Evolutionary conservation across 148 eudicot species (phyloP), one percentile per base, ranked within the genome.

Genomic region (Amaranthus hypochondriacus): DNA sequence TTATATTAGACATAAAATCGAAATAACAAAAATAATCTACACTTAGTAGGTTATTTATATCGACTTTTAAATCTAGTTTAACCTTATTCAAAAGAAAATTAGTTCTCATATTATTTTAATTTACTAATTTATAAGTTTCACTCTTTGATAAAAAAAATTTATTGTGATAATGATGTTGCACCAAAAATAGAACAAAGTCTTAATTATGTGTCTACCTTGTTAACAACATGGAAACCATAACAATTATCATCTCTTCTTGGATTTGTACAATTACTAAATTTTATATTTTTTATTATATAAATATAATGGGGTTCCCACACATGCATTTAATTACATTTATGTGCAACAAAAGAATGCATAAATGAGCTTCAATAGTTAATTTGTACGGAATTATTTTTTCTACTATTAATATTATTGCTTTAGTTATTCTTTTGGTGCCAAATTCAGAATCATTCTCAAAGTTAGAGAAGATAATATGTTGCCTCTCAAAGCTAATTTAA

Each of bases 401-500:
- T 59, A n/a, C 13, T 9, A 5, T 48, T 7, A 15, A 53, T 21
- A 11, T 28, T 54, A 14, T 44, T 62, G 69, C 66, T 61, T 72
- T 72, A 9, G 46, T 57, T n/a, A 21, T 60, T 4, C n/a, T 52
- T 52, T 65, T 9, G 48, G 44, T 42, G 12, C 46, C 53, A 56
- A 65, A 9, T 57, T 66, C 64, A 47, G 12, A 21, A 75, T 75
- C 77, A 66, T 66, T 66, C 77, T 75, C 71, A 75, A 75, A 75
- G 77, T 75, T 65, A 75, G 77, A 64, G 77, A 46, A 54, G 62
- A 48, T 47, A 11, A 46, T 28, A 15, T 3, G 60, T 75, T 28
- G 62, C 44, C 46, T 56, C 42, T 52, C 7, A 56, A 66, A 66
- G 56, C 44, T 47, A 56, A 72, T 59, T 59, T 49, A 48, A 59